Percentiles rank a stretch among this genome's conserved stretches.
Conservation (phyloP, 2,329 filamentous ascomycete genomes). For the Claviceps spartinae region DNA sequence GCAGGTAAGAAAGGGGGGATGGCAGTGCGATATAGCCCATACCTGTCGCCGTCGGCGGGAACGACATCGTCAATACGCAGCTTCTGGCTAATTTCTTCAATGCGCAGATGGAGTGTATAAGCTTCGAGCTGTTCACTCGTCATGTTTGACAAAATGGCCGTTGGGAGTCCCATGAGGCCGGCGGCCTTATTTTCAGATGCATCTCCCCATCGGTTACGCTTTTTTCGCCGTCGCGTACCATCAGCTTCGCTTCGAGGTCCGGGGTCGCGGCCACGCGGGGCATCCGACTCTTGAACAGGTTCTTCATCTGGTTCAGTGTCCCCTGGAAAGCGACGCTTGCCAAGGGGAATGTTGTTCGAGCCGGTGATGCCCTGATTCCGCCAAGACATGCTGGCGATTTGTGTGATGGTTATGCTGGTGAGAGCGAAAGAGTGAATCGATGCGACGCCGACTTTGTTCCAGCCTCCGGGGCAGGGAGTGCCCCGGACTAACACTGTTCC, state of each 20-base stretch:
- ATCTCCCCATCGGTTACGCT: slow-evolving; percentile 97
- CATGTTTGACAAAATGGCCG: slow-evolving; percentile 94
- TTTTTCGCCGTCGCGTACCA: slow-evolving; percentile 82
- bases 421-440: not conserved
- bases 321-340: slow-evolving; percentile 68
- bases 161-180: slow-evolving; percentile 92
- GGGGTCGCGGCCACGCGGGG: slow-evolving; percentile 88
- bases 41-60: slow-evolving; percentile 91
- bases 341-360: slow-evolving; percentile 94
- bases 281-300: slow-evolving; percentile 26
- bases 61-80: slow-evolving; percentile 98
- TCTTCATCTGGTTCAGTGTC: slow-evolving; percentile 34
- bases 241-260: slow-evolving; percentile 58
- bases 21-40: slow-evolving; percentile 22
- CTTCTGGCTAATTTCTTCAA: slow-evolving; percentile 99
- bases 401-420: not conserved
- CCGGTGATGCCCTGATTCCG: slow-evolving; percentile 78
- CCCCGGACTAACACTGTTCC: slow-evolving; percentile 2
- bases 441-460: not conserved
- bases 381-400: slow-evolving; percentile 44
- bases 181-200: slow-evolving; percentile 97
- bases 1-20: not conserved
- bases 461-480: not conserved
- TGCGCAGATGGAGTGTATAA: slow-evolving; percentile 89
- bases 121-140: slow-evolving; percentile 96